Base-by-base conservation (phyloP, 2,329 filamentous ascomycete species). In the Tolypocladium endophyticum region DNA sequence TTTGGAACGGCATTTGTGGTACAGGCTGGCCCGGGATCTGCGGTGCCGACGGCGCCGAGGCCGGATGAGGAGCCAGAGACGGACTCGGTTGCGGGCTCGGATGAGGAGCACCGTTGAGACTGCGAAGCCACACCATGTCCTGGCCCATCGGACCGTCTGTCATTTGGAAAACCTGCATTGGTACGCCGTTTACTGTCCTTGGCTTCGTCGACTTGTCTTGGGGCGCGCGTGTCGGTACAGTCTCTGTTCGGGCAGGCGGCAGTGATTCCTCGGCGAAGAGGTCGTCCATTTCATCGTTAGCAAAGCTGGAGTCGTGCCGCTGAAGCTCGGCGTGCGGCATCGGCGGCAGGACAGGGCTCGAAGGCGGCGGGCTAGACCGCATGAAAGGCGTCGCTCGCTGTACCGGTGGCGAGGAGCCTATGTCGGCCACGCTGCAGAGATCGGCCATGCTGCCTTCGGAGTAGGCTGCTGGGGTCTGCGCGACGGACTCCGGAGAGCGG, bases 321-420 rank as follows among this genome's bases (percentile, higher is more conserved):
- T 38, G 54, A 6, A 81, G 80, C 58, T 86, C 85, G 33, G 86
- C n/a, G 20, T 47, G 71, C 28, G 80, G 76, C 77, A 87, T 86
- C 0, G 84, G 82, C 9, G 85, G 85, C 56, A 92, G 79, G 52
- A 85, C 81, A 2, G 93, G 94, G 69, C 93, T 97, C 2, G 92
- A 96, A 33, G 87, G 84, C 35, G 85, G 83, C 5, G 88, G 86
- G 61, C 83, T 86, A 2, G 82, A 83, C 57, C 71, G 78, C 36
- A 81, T 76, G 64, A 79, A 85, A 52, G 79, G 73, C 36, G 79
- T 77, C 43, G 81, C 81, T 64, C 84, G 82, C 63, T 92, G 85
- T 1, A 95, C 80, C 1, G 94, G 94, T 18, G 93, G 93, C 4
- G 93, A 97, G 0, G 94, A 97, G 1, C 89, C 89, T 66, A 97